These are phyloP conservation scores for Termitomyces sp. DNA, from an alignment of 768 basidiomycete genomes.

Conservation along the genomic window DNA sequence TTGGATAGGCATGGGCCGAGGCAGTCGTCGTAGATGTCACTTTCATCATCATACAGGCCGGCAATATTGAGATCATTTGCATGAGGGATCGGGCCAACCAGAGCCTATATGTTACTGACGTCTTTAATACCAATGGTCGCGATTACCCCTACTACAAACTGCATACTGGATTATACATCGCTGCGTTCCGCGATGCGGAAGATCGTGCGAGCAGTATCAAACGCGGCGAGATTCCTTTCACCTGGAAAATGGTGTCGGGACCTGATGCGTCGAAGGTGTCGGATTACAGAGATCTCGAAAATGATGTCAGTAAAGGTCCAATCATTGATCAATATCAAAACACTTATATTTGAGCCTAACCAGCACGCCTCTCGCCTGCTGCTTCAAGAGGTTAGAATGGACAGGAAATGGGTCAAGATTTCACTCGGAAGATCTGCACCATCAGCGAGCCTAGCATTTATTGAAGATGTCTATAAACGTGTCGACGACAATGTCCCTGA, in stretches of 20 bases:
- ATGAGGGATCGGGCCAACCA: no score
- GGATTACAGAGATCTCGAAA: background rate
- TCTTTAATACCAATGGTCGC: background rate
- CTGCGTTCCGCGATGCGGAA: background rate
- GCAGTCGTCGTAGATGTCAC: no score
- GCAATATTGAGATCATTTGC: no score
- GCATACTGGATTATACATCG: background rate
- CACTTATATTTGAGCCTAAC: background rate
- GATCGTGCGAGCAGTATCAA: background rate
- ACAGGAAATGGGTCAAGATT: background rate
- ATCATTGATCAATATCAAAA: background rate
- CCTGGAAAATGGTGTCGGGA: background rate
- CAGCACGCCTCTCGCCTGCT: background rate
- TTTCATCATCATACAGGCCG: no score
- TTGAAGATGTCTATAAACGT: background rate
- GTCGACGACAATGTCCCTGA: background rate
- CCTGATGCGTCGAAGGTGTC: background rate
- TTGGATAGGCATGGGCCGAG: background rate
- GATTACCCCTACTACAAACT: background rate
- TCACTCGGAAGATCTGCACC: background rate
- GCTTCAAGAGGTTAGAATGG: background rate
- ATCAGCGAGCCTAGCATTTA: background rate
- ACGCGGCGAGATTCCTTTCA: background rate
- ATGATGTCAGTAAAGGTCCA: background rate
- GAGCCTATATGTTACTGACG: background rate